These are phyloP conservation scores for Epichloe hybrida DNA, from an alignment of 2,329 filamentous ascomycete genomes.

Conservation along the genomic window DNA sequence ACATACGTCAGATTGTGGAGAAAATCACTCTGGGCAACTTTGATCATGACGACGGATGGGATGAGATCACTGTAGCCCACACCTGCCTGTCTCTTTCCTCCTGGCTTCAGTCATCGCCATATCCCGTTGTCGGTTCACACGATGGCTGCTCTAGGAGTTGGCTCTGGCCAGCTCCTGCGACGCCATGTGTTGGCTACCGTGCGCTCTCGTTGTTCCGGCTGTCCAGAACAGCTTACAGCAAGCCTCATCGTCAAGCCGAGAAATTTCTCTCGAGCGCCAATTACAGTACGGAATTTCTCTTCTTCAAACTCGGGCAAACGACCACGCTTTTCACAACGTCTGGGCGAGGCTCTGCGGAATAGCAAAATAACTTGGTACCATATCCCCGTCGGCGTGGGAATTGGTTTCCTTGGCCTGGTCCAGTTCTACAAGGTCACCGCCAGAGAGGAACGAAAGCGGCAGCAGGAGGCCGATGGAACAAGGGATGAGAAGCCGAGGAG, in stretches of 20 bases:
- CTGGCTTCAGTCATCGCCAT: not conserved
- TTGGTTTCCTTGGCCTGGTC: conserved; percentile 69
- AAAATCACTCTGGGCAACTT: not conserved
- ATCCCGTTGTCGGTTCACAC: conserved; percentile 5
- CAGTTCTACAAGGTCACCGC: conserved; percentile 67
- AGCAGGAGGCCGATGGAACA: conserved; percentile 29
- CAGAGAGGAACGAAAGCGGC: conserved; percentile 38
- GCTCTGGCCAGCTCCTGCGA: conserved; percentile 20
- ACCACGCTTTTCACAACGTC: conserved; percentile 36
- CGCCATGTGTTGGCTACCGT: conserved; percentile 18
- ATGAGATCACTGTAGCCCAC: no score
- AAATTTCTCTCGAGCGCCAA: conserved; percentile 12
- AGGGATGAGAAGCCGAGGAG: conserved; percentile 32
- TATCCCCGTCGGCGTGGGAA: conserved; percentile 74
- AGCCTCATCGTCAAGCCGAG: conserved; percentile 7
- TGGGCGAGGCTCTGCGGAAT: conserved; percentile 35
- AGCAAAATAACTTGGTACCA: conserved; percentile 71
- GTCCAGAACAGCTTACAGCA: conserved; percentile 7
- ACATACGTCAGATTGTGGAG: not conserved
- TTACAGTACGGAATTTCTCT: conserved; percentile 16
- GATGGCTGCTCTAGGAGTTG: conserved; percentile 22
- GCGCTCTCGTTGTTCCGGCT: conserved; percentile 17
- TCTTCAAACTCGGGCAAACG: conserved; percentile 27
- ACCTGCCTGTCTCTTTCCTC: not conserved
- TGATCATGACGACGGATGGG: not conserved